A percentile compares a stretch with the other conserved stretches of the same genome.
phyloP scores from a whole-genome alignment of 257 asterid species.

The Nicotiana noctiflora region DNA sequence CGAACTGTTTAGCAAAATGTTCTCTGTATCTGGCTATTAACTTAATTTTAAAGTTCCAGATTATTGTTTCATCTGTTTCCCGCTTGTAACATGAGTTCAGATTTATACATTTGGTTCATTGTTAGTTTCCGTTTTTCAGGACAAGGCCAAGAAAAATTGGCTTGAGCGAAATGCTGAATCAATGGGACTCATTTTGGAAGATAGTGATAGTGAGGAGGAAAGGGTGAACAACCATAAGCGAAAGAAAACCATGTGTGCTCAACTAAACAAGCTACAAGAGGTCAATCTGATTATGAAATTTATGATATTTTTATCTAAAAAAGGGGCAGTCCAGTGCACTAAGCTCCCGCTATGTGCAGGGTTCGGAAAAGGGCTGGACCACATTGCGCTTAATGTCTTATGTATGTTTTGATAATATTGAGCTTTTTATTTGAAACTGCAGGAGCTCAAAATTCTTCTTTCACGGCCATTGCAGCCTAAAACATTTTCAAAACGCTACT shows the following conservation, averaged over 20 bases:
- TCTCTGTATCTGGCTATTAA: background rate
- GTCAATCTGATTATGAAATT: conserved; percentile 19
- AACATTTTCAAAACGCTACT: conserved; percentile 70
- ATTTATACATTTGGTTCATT: background rate
- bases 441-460: conserved; percentile 72
- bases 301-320: background rate
- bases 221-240: conserved; percentile 56
- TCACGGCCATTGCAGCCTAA: conserved; percentile 79
- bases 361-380: background rate
- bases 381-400: background rate
- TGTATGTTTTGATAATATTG: background rate
- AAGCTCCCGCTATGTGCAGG: background rate
- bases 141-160: conserved; percentile 82
- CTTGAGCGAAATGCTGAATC: conserved; percentile 76
- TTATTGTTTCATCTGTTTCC: background rate
- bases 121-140: conserved; percentile 35
- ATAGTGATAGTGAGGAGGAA: conserved; percentile 86
- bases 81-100: background rate
- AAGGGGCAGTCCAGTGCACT: background rate
- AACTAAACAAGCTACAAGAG: conserved; percentile 69
- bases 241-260: conserved; percentile 58
- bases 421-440: conserved; percentile 24
- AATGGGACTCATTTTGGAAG: conserved; percentile 68
- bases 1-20: background rate
- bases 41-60: background rate